A percentile compares a stretch with the other conserved stretches of the same genome.
These are phyloP conservation scores for Stachybotrys echinatus DNA, from an alignment of 2,329 filamentous ascomycete species.

Conservation along the genomic window DNA sequence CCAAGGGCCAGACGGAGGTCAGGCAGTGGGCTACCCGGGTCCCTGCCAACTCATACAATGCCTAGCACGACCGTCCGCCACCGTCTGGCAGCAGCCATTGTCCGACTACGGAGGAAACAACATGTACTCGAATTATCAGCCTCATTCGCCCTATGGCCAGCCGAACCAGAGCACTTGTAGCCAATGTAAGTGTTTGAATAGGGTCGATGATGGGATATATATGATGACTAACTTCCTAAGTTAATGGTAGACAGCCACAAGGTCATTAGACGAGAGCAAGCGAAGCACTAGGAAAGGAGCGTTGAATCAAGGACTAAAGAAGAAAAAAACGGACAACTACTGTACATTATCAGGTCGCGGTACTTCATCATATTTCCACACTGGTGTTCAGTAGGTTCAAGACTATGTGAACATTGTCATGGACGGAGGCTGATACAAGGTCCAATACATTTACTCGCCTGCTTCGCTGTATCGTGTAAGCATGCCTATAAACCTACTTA, in stretches of 20 bases:
- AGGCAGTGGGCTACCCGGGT: constrained; percentile 49
- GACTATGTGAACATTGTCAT: too few species aligned
- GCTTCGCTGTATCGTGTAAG: too few species aligned
- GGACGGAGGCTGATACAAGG: too few species aligned
- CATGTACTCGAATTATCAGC: constrained; percentile 53
- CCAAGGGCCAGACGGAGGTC: constrained; percentile 35
- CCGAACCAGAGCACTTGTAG: constrained; percentile 55
- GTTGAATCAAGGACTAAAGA: constrained; percentile 11
- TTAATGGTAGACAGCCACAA: constrained; percentile 27
- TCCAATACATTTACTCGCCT: too few species aligned
- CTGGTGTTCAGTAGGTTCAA: too few species aligned
- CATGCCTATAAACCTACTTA: too few species aligned
- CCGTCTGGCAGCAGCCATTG: constrained; percentile 45
- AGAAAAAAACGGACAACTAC: too few species aligned
- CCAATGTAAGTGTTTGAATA: constrained; percentile 40
- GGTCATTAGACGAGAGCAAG: constrained; percentile 27
- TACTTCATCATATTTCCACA: too few species aligned
- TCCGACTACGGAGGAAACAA: constrained; percentile 50
- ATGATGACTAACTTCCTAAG: constrained; percentile 15
- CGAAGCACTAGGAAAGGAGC: too few species aligned
- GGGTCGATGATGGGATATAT: neutral
- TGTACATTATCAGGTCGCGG: too few species aligned
- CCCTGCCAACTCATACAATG: constrained; percentile 63
- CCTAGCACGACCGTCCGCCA: constrained; percentile 51
- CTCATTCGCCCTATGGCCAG: constrained; percentile 53